Base-by-base conservation (phyloP, 345 rosid genomes). In the Boechera divaricarpa region DNA sequence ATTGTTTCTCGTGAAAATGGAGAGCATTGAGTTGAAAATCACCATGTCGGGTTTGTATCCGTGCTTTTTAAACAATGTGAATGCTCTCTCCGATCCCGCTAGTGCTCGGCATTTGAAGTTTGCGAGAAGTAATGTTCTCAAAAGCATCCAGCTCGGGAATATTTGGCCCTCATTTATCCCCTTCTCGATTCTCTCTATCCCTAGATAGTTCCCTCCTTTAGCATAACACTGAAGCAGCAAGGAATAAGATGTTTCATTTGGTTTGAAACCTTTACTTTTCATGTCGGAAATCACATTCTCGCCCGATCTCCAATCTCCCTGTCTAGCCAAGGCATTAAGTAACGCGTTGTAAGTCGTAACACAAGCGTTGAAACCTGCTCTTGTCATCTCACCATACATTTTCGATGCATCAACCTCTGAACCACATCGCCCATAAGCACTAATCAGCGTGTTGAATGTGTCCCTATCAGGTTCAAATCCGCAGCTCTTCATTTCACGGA, bases 381-480 rank as follows among this genome's bases (percentile, higher is more conserved):
- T 83, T 51, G 89, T 86, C 93, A 91, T 86, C 79, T 94, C 91
- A 39, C 83, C 88, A 33, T 82, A 83, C 87, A 90, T 83, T 74
- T 89, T 91, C 28, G 89, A 78, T n/a, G 91, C 87, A 70, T 87
- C 88, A 42, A 85, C 75, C 45, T 87, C 84, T 24, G 88, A 87
- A n/a, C 96, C 96, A 76, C 94, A 90, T 5, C 91, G 76, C 18
- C 98, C 97, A 76, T 87, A 94, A 24, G 90, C 97, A 78, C 85
- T 81, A 39, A 94, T 91, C 78, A 94, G 73, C 6, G 98, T 86
- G 64, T 94, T 91, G 82, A 94, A 94, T 2, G 96, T 94, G 79
- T 94, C 97, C 52, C 92, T 85, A 33, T 82, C 97, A 60, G 98
- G 97, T 75, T 87, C 96, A 60, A 94, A 88, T 64, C 98, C 98